These are phyloP conservation scores for Oryza punctata DNA, from an alignment of 176 grass and related monocot genomes.

Conservation along the genomic window DNA sequence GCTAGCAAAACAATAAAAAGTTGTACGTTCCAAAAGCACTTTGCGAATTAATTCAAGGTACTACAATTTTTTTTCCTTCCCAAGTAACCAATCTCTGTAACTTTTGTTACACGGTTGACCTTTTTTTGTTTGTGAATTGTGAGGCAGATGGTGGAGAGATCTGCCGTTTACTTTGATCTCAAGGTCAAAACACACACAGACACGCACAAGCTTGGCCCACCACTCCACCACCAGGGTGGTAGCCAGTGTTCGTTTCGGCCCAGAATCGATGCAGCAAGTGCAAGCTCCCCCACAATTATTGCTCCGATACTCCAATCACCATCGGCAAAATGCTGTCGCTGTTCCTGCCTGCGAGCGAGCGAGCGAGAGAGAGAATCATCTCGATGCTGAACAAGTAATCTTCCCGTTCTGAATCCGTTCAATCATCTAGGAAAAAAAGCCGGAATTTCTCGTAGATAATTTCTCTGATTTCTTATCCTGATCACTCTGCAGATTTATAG, in stretches of 20 bases:
- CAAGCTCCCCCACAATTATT: not conserved
- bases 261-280: not conserved
- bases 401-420: not conserved
- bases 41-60: not conserved
- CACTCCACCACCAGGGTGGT: not conserved
- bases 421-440: not conserved
- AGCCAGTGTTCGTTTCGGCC: not conserved
- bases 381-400: not conserved
- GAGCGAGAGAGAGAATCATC: constrained; percentile 18
- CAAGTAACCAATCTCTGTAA: not conserved
- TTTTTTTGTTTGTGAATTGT: not conserved
- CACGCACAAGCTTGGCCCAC: not conserved
- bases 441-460: not conserved
- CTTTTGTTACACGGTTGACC: not conserved
- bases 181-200: not conserved
- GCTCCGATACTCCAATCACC: constrained; percentile 4
- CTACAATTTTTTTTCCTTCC: too few species aligned
- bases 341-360: not conserved
- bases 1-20: too few species aligned
- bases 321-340: constrained; percentile 5
- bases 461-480: not conserved
- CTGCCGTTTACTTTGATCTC: not conserved
- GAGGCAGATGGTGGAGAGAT: not conserved
- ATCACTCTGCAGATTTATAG: not conserved
- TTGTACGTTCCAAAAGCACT: not conserved